phyloP scores from a whole-genome alignment of 169 alveolate species.

The Cryptosporidium bovis region DNA sequence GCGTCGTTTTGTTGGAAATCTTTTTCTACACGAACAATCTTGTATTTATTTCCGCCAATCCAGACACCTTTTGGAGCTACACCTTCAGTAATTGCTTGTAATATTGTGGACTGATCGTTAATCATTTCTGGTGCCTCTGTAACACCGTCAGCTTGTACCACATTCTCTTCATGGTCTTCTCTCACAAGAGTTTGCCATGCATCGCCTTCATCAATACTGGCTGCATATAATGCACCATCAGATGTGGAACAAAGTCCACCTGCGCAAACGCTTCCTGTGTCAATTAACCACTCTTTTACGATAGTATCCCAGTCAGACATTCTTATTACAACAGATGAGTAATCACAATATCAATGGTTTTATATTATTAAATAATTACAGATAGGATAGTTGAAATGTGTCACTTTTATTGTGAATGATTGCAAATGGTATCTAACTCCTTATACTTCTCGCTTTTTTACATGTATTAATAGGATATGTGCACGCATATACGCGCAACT shows the following conservation, averaged over 20 bases:
- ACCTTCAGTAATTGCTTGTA: slow-evolving; percentile 78
- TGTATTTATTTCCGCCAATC: slow-evolving; percentile 79
- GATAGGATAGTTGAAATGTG: too few species aligned
- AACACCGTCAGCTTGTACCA: slow-evolving; percentile 75
- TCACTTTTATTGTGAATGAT: background rate
- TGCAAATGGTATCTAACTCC: background rate
- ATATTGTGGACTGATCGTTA: slow-evolving; percentile 76
- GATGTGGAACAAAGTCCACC: slow-evolving; percentile 77
- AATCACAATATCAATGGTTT: background rate
- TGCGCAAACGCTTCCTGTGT: slow-evolving; percentile 77
- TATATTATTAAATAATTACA: too few species aligned
- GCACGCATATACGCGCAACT: slow-evolving; percentile 70
- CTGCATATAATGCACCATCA: slow-evolving; percentile 78
- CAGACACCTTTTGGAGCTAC: slow-evolving; percentile 80
- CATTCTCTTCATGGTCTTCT: slow-evolving; percentile 79
- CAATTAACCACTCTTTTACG: slow-evolving; percentile 78
- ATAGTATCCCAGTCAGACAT: slow-evolving; percentile 76
- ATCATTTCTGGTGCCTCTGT: slow-evolving; percentile 69
- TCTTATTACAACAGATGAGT: background rate
- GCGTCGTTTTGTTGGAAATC: slow-evolving; percentile 60
- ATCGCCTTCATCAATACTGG: slow-evolving; percentile 75
- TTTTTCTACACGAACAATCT: slow-evolving; percentile 71
- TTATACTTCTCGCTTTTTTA: background rate
- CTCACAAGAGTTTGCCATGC: slow-evolving; percentile 75
- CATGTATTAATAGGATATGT: slow-evolving; percentile 57